A percentile compares a stretch with the other conserved stretches of the same genome.
These are phyloP conservation scores for Ustilago hordei DNA, from an alignment of 1,284 basidiomycete species.

Conservation along the genomic window DNA sequence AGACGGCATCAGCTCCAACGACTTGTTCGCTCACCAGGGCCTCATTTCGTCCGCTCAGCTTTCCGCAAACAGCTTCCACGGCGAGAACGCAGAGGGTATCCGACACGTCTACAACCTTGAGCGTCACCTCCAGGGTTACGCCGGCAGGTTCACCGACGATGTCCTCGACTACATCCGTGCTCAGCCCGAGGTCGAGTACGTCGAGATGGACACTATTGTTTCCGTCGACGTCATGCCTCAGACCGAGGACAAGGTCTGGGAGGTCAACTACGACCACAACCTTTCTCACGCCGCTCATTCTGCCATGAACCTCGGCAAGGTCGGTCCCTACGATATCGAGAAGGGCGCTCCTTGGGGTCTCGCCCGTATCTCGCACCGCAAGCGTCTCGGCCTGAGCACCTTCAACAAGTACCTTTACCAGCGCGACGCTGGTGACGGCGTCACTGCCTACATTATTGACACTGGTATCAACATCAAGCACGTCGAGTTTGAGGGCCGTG, in stretches of 20 bases:
- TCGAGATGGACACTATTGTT: conserved; percentile 81
- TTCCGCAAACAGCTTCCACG: conserved; percentile 54
- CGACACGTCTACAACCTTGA: conserved; percentile 65
- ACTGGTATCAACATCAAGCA: conserved; percentile 91
- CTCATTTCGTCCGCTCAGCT: conserved; percentile 57
- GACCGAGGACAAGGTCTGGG: conserved; percentile 57
- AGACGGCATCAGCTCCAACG: conserved; percentile 53
- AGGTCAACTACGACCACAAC: conserved; percentile 74
- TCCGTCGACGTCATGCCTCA: conserved; percentile 63
- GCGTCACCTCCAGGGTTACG: conserved; percentile 78
- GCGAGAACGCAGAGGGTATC: conserved; percentile 53
- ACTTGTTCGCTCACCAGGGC: conserved; percentile 60
- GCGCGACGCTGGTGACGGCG: conserved; percentile 83
- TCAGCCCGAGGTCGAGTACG: conserved; percentile 89
- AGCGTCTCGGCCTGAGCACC: conserved; percentile 81
- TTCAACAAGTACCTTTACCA: conserved; percentile 90
- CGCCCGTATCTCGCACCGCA: conserved; percentile 91
- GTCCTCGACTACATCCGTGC: conserved; percentile 83
- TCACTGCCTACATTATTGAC: conserved; percentile 80
- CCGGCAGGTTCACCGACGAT: conserved; percentile 82
- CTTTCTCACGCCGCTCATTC: conserved; percentile 74
- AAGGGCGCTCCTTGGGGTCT: conserved; percentile 93
- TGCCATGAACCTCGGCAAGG: conserved; percentile 59
- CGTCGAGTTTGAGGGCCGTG: conserved; percentile 87
- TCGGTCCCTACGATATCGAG: conserved; percentile 72